These are phyloP conservation scores for Colletotrichum chrysophilum DNA, from an alignment of 2,329 filamentous ascomycete genomes.

Conservation along the genomic window DNA sequence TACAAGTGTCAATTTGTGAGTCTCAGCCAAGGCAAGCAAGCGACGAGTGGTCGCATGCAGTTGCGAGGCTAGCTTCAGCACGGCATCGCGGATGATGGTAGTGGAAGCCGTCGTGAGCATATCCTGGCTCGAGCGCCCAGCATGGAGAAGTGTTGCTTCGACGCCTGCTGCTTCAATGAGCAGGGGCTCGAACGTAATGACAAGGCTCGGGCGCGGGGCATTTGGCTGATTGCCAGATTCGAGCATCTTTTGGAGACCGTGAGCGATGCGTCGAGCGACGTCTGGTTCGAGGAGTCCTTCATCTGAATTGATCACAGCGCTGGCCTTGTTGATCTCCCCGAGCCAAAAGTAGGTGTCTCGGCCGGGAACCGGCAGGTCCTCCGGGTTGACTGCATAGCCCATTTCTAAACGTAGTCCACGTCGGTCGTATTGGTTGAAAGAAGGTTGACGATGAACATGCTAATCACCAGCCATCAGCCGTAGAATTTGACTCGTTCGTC, in stretches of 20 bases:
- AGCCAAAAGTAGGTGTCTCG: slow-evolving; percentile 16
- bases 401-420: background rate
- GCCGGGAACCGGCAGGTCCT: slow-evolving; percentile 5
- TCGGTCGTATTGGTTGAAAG: background rate
- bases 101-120: slow-evolving; percentile 9
- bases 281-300: slow-evolving; percentile 1
- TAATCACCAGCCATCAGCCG: background rate
- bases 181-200: slow-evolving; percentile 16
- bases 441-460: background rate
- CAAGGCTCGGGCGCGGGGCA: slow-evolving; percentile 4
- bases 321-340: slow-evolving; percentile 17
- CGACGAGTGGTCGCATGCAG: background rate
- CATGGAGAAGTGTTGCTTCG: slow-evolving; percentile 13
- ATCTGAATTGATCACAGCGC: slow-evolving; percentile 13
- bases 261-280: background rate
- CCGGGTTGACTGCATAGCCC: background rate
- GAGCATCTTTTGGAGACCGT: background rate
- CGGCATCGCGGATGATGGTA: slow-evolving; percentile 1
- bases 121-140: slow-evolving; percentile 17
- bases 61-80: background rate
- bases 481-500: background rate
- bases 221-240: background rate
- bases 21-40: background rate
- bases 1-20: background rate
- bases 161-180: slow-evolving; percentile 7